These are phyloP conservation scores for Populus hybrid DNA, from an alignment of 441 rosid genomes.

Conservation along the genomic window DNA sequence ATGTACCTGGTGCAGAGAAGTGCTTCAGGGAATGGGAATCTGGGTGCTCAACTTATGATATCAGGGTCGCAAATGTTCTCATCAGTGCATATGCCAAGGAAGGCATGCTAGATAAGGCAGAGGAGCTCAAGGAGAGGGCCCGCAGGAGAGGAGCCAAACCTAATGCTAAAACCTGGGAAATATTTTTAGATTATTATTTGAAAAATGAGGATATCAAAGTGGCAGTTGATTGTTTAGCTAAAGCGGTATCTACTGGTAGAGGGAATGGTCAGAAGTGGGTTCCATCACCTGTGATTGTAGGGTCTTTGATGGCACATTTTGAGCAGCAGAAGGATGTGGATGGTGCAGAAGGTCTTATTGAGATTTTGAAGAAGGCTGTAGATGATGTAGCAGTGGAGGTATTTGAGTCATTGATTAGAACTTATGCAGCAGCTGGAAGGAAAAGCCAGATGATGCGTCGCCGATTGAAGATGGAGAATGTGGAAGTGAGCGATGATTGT, in stretches of 20 bases:
- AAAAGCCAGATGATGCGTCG: slow-evolving; percentile 52
- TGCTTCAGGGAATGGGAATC: slow-evolving; percentile 87
- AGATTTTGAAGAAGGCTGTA: slow-evolving; percentile 63
- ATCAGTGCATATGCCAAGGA: slow-evolving; percentile 67
- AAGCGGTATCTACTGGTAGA: slow-evolving; percentile 60
- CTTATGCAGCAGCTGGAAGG: slow-evolving; percentile 81
- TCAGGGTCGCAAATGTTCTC: slow-evolving; percentile 64
- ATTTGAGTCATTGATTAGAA: slow-evolving; percentile 74
- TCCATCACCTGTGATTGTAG: slow-evolving; percentile 54
- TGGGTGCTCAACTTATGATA: slow-evolving; percentile 59
- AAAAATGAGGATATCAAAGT: slow-evolving; percentile 45
- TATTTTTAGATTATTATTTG: slow-evolving; percentile 61
- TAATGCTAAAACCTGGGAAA: slow-evolving; percentile 85
- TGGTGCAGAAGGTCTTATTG: slow-evolving; percentile 74
- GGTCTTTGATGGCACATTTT: slow-evolving; percentile 57
- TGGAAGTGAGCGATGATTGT: slow-evolving; percentile 52
- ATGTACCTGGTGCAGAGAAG: slow-evolving; percentile 86
- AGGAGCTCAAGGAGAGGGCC: slow-evolving; percentile 64
- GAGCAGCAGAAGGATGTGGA: slow-evolving; percentile 71
- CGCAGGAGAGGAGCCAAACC: slow-evolving; percentile 62
- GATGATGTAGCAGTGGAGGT: slow-evolving; percentile 54
- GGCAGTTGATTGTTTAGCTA: slow-evolving; percentile 61
- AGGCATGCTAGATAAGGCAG: slow-evolving; percentile 59
- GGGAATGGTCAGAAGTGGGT: slow-evolving; percentile 75
- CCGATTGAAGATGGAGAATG: slow-evolving; percentile 77